phyloP scores from a whole-genome alignment of 176 grass and related monocot genomes.

The Hsuehochloa calcarea region DNA sequence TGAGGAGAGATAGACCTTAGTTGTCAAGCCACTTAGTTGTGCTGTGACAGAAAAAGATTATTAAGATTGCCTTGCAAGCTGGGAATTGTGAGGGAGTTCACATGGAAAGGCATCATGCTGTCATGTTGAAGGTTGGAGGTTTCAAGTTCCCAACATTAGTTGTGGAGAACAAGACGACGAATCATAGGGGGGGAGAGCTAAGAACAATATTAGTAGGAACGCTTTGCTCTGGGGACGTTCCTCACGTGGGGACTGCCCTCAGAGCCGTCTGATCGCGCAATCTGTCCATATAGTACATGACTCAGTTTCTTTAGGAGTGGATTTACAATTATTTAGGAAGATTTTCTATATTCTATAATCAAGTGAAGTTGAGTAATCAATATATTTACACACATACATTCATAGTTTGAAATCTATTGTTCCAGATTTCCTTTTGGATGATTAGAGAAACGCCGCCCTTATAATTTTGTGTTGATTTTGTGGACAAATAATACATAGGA shows the following conservation, averaged over 20 bases:
- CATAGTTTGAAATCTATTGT: neutral
- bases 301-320: neutral
- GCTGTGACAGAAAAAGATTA: neutral
- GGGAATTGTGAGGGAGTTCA: slow-evolving; percentile 22
- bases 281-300: neutral
- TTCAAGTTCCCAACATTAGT: neutral
- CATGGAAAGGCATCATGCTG: slow-evolving; percentile 26
- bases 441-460: neutral
- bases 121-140: neutral
- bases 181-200: neutral
- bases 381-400: neutral
- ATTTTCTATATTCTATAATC: neutral
- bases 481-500: neutral
- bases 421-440: neutral
- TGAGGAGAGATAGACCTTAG: neutral
- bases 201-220: neutral
- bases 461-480: neutral
- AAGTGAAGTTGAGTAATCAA: neutral
- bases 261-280: too few relatives aligned
- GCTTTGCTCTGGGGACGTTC: too few relatives aligned
- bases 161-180: neutral
- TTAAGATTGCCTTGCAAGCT: neutral
- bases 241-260: too few relatives aligned
- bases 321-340: neutral
- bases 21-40: slow-evolving; percentile 36